A percentile compares a stretch with the other conserved stretches of the same genome.
These are phyloP conservation scores for Zygosaccharomyces siamensis DNA, from an alignment of 805 yeast species.

Conservation along the genomic window DNA sequence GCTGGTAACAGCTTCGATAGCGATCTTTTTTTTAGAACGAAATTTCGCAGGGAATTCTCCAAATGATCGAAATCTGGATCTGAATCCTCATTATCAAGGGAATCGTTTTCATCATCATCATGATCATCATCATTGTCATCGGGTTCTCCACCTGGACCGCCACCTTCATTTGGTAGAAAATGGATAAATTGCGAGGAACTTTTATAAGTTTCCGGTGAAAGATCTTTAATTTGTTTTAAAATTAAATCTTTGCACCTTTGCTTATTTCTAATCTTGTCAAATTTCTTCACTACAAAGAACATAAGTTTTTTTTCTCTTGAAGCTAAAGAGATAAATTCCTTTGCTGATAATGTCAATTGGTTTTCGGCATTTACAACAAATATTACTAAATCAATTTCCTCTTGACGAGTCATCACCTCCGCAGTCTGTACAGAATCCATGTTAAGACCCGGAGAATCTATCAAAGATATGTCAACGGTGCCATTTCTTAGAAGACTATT, in stretches of 20 bases:
- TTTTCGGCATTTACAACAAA: conserved; percentile 96
- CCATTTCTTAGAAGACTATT: conserved; percentile 81
- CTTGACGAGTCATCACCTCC: conserved; percentile 91
- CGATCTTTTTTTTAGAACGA: conserved; percentile 84
- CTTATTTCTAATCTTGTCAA: conserved; percentile 80
- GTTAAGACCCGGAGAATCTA: conserved; percentile 96
- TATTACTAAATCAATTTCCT: conserved; percentile 92
- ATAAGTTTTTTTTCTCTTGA: conserved; percentile 88
- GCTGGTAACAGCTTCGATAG: conserved; percentile 89
- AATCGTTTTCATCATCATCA: conserved; percentile 33
- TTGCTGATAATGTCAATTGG: conserved; percentile 89
- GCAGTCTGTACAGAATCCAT: conserved; percentile 91
- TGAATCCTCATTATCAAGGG: conserved; percentile 32
- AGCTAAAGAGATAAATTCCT: conserved; percentile 86
- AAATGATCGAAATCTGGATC: conserved; percentile 74
- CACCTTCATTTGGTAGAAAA: conserved; percentile 68
- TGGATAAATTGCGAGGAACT: conserved; percentile 89
- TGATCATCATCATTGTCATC: conserved; percentile 37
- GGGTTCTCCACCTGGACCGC: conserved; percentile 37
- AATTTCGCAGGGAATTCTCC: conserved; percentile 79
- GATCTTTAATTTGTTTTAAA: conserved; percentile 73
- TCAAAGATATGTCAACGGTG: conserved; percentile 82
- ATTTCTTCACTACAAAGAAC: conserved; percentile 89
- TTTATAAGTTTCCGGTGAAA: conserved; percentile 89
- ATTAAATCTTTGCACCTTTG: conserved; percentile 72